A percentile compares a stretch with the other conserved stretches of the same genome.
These are phyloP conservation scores for Rostrohypoxylon terebratum DNA, from an alignment of 495 filamentous ascomycete genomes.

Conservation along the genomic window DNA sequence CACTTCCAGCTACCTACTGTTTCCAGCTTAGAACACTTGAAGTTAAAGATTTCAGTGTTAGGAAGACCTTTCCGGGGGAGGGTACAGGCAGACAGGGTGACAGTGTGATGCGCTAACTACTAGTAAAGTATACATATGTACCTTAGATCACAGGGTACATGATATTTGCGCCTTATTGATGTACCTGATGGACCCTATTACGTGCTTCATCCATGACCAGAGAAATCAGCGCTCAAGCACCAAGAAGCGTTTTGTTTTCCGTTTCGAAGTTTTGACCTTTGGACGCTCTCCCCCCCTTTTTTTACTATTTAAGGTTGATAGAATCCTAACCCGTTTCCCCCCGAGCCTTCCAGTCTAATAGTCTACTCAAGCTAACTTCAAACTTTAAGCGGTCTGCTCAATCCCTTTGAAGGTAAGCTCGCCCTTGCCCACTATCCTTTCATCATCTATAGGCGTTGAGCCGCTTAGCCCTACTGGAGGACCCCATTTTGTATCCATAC, in stretches of 20 bases:
- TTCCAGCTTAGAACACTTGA: slow-evolving; percentile 32
- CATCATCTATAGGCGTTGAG: slow-evolving; percentile 12
- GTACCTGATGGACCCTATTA: slow-evolving; percentile 46
- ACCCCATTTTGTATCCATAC: slow-evolving; percentile 7
- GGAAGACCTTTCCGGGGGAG: slow-evolving; percentile 22
- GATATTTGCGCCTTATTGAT: slow-evolving; percentile 45
- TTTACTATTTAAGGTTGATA: slow-evolving; percentile 42
- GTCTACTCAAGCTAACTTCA: slow-evolving; percentile 25
- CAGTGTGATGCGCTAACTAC: slow-evolving; percentile 35
- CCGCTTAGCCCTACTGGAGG: slow-evolving; percentile 29
- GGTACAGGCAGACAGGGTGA: slow-evolving; percentile 35
- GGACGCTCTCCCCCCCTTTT: slow-evolving; percentile 22
- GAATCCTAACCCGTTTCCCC: slow-evolving; percentile 23
- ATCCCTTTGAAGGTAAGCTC: slow-evolving; percentile 28
- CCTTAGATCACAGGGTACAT: slow-evolving; percentile 19
- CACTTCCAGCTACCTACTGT: slow-evolving; percentile 28
- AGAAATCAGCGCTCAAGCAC: slow-evolving; percentile 31
- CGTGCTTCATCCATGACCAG: slow-evolving; percentile 43
- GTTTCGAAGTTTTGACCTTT: slow-evolving; percentile 16
- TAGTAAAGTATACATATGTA: slow-evolving; percentile 16
- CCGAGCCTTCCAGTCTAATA: slow-evolving; percentile 28
- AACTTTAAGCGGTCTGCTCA: slow-evolving; percentile 13
- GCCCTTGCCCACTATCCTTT: slow-evolving; percentile 1
- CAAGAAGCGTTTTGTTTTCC: slow-evolving; percentile 14
- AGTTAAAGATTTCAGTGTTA: slow-evolving; percentile 21